A percentile compares a stretch with the other conserved stretches of the same genome.
Conservation (phyloP, 208 protist species). For the Acanthamoeba healyi region DNA sequence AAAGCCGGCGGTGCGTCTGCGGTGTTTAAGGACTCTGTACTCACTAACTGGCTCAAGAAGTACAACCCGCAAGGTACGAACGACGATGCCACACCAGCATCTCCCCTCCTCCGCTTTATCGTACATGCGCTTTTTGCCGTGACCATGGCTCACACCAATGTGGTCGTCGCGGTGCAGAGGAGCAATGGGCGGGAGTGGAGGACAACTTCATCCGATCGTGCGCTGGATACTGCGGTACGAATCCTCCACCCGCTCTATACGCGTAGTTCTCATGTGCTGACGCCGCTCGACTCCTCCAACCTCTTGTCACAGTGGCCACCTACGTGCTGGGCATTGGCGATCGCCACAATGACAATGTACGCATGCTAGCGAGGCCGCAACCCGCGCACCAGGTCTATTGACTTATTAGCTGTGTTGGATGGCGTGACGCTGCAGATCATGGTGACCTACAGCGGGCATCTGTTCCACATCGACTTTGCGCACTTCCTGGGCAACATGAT, state of each 20-base stretch:
- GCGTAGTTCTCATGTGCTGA: too few species aligned
- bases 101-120: background rate
- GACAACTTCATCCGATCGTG: constrained; percentile 87
- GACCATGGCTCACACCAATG: constrained; percentile 16
- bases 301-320: constrained; percentile 94
- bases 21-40: constrained; percentile 2
- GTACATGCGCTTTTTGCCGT: too few species aligned
- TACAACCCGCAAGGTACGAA: background rate
- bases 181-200: background rate
- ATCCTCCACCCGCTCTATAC: background rate
- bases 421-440: constrained; percentile 84
- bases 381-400: too few species aligned
- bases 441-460: constrained; percentile 85
- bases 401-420: too few species aligned
- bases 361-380: background rate
- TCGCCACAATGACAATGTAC: constrained; percentile 91
- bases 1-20: constrained; percentile 21
- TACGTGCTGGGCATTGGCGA: constrained; percentile 94
- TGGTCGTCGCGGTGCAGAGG: too few species aligned
- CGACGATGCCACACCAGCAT: constrained; percentile 23
- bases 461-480: constrained; percentile 94
- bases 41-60: constrained; percentile 42
- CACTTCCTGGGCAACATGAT: constrained; percentile 93
- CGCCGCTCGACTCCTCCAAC: too few species aligned
- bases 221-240: constrained; percentile 90